Conservation (phyloP, 2,329 filamentous ascomycete genomes). For the Scedosporium aurantiacum region DNA sequence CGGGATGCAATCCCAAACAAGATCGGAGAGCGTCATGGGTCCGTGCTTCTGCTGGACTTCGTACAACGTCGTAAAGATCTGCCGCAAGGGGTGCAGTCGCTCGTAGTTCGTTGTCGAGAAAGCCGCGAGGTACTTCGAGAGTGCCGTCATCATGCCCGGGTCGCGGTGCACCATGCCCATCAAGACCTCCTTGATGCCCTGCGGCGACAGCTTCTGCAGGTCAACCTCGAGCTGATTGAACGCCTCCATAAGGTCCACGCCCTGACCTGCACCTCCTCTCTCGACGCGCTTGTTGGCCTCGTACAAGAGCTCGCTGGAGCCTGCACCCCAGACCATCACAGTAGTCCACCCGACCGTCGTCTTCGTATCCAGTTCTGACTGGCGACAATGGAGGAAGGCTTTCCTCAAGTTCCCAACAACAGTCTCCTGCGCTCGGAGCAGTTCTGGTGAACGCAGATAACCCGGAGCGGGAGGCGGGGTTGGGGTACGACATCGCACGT, state of each 20-base stretch:
- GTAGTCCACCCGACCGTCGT: slow-evolving; percentile 27
- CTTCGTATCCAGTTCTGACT: slow-evolving; percentile 27
- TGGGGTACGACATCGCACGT: slow-evolving; percentile 33
- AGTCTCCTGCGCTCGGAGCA: slow-evolving; percentile 31
- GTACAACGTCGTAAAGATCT: slow-evolving; percentile 31
- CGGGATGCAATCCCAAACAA: slow-evolving; percentile 29
- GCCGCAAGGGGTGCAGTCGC: slow-evolving; percentile 29
- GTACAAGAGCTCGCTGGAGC: slow-evolving; percentile 30
- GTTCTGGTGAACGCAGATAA: slow-evolving; percentile 29
- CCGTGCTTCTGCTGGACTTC: slow-evolving; percentile 35
- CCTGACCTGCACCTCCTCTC: slow-evolving; percentile 26
- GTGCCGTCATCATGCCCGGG: slow-evolving; percentile 31
- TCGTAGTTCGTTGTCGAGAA: slow-evolving; percentile 32
- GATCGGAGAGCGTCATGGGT: slow-evolving; percentile 28
- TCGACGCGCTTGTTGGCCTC: slow-evolving; percentile 33
- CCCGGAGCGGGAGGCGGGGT: slow-evolving; percentile 31
- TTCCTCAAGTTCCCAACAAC: slow-evolving; percentile 32
- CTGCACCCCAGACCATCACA: slow-evolving; percentile 31
- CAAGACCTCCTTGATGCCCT: slow-evolving; percentile 30
- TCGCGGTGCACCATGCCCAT: slow-evolving; percentile 33
- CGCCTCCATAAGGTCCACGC: slow-evolving; percentile 28
- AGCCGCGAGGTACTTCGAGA: slow-evolving; percentile 33
- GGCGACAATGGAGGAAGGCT: slow-evolving; percentile 32
- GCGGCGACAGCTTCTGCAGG: slow-evolving; percentile 29
- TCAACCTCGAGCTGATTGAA: slow-evolving; percentile 32